Percentiles rank a stretch among this genome's conserved stretches.
These are phyloP conservation scores for Turnera subulata DNA, from an alignment of 345 rosid species.

Conservation along the genomic window DNA sequence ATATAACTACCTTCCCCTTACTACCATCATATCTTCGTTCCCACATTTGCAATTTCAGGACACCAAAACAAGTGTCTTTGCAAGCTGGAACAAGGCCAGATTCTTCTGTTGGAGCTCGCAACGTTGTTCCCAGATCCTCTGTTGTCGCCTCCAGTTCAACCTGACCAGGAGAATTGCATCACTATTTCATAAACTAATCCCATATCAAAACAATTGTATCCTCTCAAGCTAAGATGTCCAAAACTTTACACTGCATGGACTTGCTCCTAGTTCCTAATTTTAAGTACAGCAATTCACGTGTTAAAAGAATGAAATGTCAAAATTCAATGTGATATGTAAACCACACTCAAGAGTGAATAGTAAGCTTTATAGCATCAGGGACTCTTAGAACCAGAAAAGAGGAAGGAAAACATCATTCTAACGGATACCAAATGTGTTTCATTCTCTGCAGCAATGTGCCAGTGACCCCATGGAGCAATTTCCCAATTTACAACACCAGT, in stretches of 20 bases:
- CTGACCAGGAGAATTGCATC: slow-evolving; percentile 33
- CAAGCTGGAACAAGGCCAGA: slow-evolving; percentile 86
- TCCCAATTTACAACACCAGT: slow-evolving; percentile 76
- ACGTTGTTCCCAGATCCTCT: slow-evolving; percentile 66
- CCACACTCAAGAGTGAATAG: no score
- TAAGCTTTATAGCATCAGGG: background rate
- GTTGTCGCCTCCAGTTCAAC: slow-evolving; percentile 76
- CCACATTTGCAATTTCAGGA: slow-evolving; percentile 73
- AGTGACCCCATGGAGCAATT: slow-evolving; percentile 73
- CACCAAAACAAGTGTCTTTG: slow-evolving; percentile 75
- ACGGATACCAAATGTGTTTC: slow-evolving; percentile 57
- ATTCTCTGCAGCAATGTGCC: slow-evolving; percentile 77
- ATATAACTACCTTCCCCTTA: slow-evolving; percentile 70
- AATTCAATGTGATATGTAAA: no score
- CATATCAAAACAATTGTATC: background rate
- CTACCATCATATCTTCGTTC: slow-evolving; percentile 63
- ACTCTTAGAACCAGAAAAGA: background rate
- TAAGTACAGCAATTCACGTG: background rate
- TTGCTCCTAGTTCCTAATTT: slow-evolving; percentile 1
- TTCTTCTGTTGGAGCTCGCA: slow-evolving; percentile 87
- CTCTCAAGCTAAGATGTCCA: background rate
- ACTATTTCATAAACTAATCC: background rate
- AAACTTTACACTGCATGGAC: no score
- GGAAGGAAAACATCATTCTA: background rate
- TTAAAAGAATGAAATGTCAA: no score